phyloP scores from a whole-genome alignment of 192 early-diverging fungal species.

The Entophlyctis helioformis region DNA sequence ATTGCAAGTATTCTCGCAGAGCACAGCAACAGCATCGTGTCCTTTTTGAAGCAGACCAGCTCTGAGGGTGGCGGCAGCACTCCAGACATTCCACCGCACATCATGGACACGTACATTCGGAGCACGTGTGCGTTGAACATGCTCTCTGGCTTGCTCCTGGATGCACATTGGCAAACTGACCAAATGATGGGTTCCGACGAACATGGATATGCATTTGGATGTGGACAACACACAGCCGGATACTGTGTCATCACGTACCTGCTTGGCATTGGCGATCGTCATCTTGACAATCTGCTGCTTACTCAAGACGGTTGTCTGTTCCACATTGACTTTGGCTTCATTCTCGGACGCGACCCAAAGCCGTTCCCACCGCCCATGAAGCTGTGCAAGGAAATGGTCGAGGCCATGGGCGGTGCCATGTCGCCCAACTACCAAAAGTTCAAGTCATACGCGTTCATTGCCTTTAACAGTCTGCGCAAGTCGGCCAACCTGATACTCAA shows the following conservation, averaged over 20 bases:
- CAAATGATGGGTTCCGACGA: no score
- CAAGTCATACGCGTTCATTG: constrained; percentile 84
- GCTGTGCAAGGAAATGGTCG: constrained; percentile 99
- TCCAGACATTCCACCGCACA: constrained; percentile 54
- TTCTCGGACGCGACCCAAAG: constrained; percentile 96
- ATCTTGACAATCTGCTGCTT: constrained; percentile 91
- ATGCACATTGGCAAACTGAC: no score
- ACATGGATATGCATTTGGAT: background rate
- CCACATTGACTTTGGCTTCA: constrained; percentile 98
- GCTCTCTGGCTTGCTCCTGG: no score
- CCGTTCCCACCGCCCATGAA: constrained; percentile 99
- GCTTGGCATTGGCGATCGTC: constrained; percentile 94
- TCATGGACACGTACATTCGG: constrained; percentile 92
- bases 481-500: constrained; percentile 94
- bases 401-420: constrained; percentile 92
- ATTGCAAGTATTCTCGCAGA: constrained; percentile 83
- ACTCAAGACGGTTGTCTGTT: constrained; percentile 84
- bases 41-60: constrained; percentile 66
- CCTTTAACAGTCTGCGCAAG: constrained; percentile 87
- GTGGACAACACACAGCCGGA: constrained; percentile 54
- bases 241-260: constrained; percentile 99
- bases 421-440: constrained; percentile 85
- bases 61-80: constrained; percentile 32
- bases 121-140: constrained; percentile 49
- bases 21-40: constrained; percentile 67